A percentile compares a stretch with the other conserved stretches of the same genome.
Evolutionary conservation across 225 moss, liverwort and hornwort species (phyloP).

Genomic region (Anthoceros angustus): DNA sequence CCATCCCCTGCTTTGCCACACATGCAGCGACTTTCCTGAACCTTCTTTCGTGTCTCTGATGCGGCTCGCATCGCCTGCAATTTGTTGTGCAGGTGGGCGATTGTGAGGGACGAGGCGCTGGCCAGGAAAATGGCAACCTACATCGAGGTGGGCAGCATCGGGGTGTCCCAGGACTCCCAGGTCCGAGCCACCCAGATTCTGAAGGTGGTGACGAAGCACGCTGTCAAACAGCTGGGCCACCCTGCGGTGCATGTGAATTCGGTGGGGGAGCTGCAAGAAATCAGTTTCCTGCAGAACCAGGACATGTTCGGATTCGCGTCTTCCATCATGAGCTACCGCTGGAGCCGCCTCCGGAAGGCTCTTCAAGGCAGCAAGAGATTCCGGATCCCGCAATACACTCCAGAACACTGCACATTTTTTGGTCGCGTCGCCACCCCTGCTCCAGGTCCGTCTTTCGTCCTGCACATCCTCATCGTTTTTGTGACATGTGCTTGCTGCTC

Average conservation of each 20-base stretch:
- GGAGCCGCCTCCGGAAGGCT: not conserved
- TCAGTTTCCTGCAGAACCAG: slow-evolving; percentile 8
- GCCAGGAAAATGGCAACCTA: slow-evolving; percentile 22
- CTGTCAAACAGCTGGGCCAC: not conserved
- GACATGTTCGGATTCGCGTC: not conserved
- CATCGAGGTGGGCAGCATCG: slow-evolving; percentile 8
- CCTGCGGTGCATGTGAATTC: not conserved
- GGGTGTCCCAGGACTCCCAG: slow-evolving; percentile 21
- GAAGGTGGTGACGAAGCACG: slow-evolving; percentile 10
- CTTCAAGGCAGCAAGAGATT: not conserved
- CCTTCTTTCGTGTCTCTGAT: not conserved
- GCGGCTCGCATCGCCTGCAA: not conserved
- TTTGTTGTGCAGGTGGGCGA: slow-evolving; percentile 24
- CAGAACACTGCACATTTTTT: not conserved
- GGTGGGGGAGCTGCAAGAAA: not conserved
- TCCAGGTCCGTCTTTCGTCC: not conserved
- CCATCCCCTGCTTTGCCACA: not conserved
- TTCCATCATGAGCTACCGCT: not conserved
- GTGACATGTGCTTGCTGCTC: not conserved
- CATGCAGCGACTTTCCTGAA: not conserved
- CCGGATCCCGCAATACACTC: not conserved
- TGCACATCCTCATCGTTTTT: not conserved
- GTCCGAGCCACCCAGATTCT: slow-evolving; percentile 16
- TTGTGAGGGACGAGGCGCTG: slow-evolving; percentile 22
- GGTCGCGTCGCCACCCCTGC: not conserved